A percentile compares a stretch with the other conserved stretches of the same genome.
These are phyloP conservation scores for Kurtzmaniella fragi DNA, from an alignment of 805 yeast genomes.

Conservation along the genomic window DNA sequence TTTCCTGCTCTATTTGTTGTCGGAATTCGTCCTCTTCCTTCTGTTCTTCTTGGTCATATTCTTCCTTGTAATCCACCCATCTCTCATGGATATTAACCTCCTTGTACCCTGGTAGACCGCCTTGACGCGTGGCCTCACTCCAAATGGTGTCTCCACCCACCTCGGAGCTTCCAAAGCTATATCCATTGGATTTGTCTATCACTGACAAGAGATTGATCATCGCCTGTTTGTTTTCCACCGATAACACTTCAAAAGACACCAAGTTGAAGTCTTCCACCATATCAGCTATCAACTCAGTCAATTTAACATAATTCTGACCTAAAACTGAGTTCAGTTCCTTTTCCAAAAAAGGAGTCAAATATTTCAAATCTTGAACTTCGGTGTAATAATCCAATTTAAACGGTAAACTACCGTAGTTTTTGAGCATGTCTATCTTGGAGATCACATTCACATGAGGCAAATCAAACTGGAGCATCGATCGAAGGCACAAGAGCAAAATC, in stretches of 20 bases:
- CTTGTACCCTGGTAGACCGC: constrained; percentile 46
- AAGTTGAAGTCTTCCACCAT: constrained; percentile 82
- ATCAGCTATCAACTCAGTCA: constrained; percentile 77
- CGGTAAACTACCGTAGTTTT: constrained; percentile 75
- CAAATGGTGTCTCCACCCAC: constrained; percentile 96
- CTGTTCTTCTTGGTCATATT: constrained; percentile 54
- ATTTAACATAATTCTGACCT: constrained; percentile 55
- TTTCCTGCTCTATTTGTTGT: constrained; percentile 18
- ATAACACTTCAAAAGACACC: constrained; percentile 82
- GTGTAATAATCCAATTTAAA: constrained; percentile 83
- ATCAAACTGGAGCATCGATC: constrained; percentile 91
- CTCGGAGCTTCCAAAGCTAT: constrained; percentile 87
- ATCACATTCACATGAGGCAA: constrained; percentile 91
- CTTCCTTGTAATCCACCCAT: constrained; percentile 84
- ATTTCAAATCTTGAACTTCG: constrained; percentile 79
- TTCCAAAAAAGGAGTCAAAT: constrained; percentile 62
- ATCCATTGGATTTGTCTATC: constrained; percentile 91
- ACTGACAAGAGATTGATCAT: constrained; percentile 78
- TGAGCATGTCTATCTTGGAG: constrained; percentile 81
- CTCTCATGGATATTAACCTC: constrained; percentile 84
- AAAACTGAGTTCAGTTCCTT: constrained; percentile 65
- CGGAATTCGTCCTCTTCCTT: constrained; percentile 43
- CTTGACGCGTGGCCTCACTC: constrained; percentile 92
- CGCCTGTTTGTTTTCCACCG: constrained; percentile 86
- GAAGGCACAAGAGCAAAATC: constrained; percentile 67